phyloP scores from a whole-genome alignment of 805 yeast genomes.

The Brettanomyces bruxellensis region DNA sequence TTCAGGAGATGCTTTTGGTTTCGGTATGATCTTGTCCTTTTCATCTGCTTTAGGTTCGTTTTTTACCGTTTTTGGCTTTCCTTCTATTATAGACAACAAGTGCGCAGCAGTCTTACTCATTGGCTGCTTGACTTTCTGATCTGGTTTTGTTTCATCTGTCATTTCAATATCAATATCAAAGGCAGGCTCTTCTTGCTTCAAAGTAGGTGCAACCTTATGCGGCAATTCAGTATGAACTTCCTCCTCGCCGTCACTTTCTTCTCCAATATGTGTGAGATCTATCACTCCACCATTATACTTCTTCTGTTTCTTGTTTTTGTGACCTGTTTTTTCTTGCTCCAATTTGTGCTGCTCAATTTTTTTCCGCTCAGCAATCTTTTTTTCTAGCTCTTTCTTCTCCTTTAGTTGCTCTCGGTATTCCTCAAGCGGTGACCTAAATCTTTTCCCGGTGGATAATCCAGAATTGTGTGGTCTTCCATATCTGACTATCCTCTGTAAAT shows the following conservation, averaged over 20 bases:
- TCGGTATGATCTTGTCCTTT: too few species aligned
- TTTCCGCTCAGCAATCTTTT: neutral
- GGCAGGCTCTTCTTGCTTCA: too few species aligned
- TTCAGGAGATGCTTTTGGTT: too few species aligned
- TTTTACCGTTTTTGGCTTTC: neutral
- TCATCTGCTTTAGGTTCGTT: too few species aligned
- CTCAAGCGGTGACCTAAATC: slow-evolving; percentile 21
- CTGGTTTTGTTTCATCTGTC: neutral
- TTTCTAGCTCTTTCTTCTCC: slow-evolving; percentile 4
- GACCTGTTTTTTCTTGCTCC: neutral
- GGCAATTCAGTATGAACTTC: neutral
- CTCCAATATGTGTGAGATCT: slow-evolving; percentile 11
- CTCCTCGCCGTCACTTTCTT: slow-evolving; percentile 3
- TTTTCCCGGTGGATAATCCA: slow-evolving; percentile 12
- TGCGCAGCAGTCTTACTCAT: slow-evolving; percentile 13
- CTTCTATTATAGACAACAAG: slow-evolving; percentile 2
- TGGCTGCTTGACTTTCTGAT: neutral
- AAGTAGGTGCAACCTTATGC: neutral
- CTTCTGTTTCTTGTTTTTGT: neutral
- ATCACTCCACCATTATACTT: slow-evolving; percentile 9
- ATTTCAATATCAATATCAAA: neutral
- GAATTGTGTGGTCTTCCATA: slow-evolving; percentile 18
- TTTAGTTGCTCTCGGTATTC: slow-evolving; percentile 12
- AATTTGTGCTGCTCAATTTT: neutral
- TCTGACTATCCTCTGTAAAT: slow-evolving; percentile 18